Evolutionary conservation across 2,329 filamentous ascomycete species (phyloP).

Genomic region (Monosporascus sp.): DNA sequence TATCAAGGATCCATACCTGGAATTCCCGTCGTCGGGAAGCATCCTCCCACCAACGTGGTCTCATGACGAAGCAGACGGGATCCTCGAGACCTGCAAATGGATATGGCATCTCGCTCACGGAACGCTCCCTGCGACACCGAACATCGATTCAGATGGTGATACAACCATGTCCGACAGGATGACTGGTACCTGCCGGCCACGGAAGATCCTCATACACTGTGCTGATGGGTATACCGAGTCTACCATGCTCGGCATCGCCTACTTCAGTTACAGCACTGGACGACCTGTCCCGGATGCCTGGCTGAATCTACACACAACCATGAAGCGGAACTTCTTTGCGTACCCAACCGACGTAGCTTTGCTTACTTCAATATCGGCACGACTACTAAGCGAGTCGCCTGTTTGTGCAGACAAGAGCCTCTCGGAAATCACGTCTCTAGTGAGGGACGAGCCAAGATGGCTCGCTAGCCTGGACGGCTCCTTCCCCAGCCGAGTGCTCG

Average conservation of each 20-base stretch:
- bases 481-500: slow-evolving; percentile 79
- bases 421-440: slow-evolving; percentile 47
- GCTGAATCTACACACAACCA: slow-evolving; percentile 76
- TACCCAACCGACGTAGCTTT: slow-evolving; percentile 87
- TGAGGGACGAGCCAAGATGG: slow-evolving; percentile 68
- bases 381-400: slow-evolving; percentile 70
- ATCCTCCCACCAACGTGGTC: slow-evolving; percentile 82
- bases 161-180: slow-evolving; percentile 35
- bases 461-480: slow-evolving; percentile 81
- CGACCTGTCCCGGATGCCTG: slow-evolving; percentile 78
- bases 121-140: slow-evolving; percentile 33
- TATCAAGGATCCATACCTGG: slow-evolving; percentile 44
- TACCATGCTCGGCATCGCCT: slow-evolving; percentile 81
- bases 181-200: slow-evolving; percentile 36
- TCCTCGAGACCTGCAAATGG: slow-evolving; percentile 85
- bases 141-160: slow-evolving; percentile 34
- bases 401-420: slow-evolving; percentile 42
- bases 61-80: slow-evolving; percentile 74
- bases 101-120: slow-evolving; percentile 79
- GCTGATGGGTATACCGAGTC: slow-evolving; percentile 95
- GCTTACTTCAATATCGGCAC: slow-evolving; percentile 69
- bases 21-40: slow-evolving; percentile 93
- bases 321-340: slow-evolving; percentile 89
- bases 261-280: slow-evolving; percentile 88
- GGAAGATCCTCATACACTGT: slow-evolving; percentile 85